These are phyloP conservation scores for Heterobasidion parviporum DNA, from an alignment of 1,284 basidiomycete genomes.

Conservation along the genomic window DNA sequence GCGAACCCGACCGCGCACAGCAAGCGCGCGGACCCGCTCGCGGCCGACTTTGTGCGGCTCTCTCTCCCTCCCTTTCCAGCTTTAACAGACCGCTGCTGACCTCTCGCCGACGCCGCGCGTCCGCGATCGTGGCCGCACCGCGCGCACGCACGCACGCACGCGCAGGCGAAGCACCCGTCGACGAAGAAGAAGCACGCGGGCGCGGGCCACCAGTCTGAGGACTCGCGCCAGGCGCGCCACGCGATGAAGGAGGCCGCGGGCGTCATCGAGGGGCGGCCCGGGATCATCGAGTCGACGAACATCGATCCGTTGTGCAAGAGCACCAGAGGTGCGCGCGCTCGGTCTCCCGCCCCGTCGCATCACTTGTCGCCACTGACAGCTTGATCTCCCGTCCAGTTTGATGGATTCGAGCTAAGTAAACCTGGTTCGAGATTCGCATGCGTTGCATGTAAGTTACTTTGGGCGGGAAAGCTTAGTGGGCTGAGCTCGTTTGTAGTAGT, in stretches of 20 bases:
- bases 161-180: conserved; percentile 33
- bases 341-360: too few relatives aligned
- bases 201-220: conserved; percentile 29
- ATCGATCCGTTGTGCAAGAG: conserved; percentile 42
- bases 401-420: conserved; percentile 1
- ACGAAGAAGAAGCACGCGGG: conserved; percentile 30
- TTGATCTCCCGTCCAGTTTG: conserved; percentile 28
- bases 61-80: too few relatives aligned
- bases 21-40: conserved; percentile 27
- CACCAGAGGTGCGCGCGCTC: too few relatives aligned
- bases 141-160: not conserved
- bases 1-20: conserved; percentile 36
- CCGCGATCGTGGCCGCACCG: too few relatives aligned
- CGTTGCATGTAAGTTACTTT: not conserved
- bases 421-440: not conserved
- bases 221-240: conserved; percentile 26
- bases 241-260: conserved; percentile 32
- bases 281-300: conserved; percentile 43
- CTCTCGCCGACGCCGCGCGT: too few relatives aligned
- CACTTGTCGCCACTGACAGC: too few relatives aligned
- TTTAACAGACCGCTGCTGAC: too few relatives aligned
- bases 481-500: too few relatives aligned
- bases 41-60: conserved; percentile 33
- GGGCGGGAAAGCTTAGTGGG: too few relatives aligned
- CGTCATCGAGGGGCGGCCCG: conserved; percentile 41